These are phyloP conservation scores for Rhodotorula sp. DNA, from an alignment of 1,284 basidiomycete genomes.

Conservation along the genomic window DNA sequence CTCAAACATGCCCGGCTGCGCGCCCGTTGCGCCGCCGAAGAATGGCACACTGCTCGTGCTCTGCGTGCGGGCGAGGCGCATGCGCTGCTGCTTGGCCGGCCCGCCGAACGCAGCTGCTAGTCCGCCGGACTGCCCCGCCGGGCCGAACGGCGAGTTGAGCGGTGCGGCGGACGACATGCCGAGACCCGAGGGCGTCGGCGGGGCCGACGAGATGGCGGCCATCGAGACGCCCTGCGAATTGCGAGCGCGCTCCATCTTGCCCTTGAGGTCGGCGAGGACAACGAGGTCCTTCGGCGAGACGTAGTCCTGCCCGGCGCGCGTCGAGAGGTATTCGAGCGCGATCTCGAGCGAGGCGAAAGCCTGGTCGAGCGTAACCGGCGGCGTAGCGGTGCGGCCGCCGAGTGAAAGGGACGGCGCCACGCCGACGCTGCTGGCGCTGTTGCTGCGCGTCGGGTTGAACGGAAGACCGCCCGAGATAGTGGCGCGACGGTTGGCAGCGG, in stretches of 20 bases:
- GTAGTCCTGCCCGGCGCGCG: constrained; percentile 25
- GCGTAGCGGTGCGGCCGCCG: neutral
- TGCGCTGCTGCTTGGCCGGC: constrained; percentile 15
- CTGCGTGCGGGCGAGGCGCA: constrained; percentile 30
- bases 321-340: constrained; percentile 32
- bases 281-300: constrained; percentile 30
- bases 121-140: neutral
- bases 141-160: constrained; percentile 9
- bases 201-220: constrained; percentile 18
- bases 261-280: constrained; percentile 26
- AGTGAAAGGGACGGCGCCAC: constrained; percentile 12
- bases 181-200: constrained; percentile 10
- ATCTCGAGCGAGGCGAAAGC: constrained; percentile 33
- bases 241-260: constrained; percentile 31
- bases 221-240: constrained; percentile 6
- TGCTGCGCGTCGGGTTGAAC: constrained; percentile 15
- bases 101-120: neutral
- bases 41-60: constrained; percentile 17
- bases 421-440: neutral
- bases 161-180: neutral
- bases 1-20: neutral
- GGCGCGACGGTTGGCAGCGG: constrained; percentile 17
- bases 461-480: constrained; percentile 40
- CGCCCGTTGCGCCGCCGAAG: constrained; percentile 6
- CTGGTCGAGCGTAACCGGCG: constrained; percentile 28